Percentiles rank a stretch among this genome's conserved stretches.
Evolutionary conservation across 1,139 yeast genomes (phyloP).

Genomic region (Pichia sp.): DNA sequence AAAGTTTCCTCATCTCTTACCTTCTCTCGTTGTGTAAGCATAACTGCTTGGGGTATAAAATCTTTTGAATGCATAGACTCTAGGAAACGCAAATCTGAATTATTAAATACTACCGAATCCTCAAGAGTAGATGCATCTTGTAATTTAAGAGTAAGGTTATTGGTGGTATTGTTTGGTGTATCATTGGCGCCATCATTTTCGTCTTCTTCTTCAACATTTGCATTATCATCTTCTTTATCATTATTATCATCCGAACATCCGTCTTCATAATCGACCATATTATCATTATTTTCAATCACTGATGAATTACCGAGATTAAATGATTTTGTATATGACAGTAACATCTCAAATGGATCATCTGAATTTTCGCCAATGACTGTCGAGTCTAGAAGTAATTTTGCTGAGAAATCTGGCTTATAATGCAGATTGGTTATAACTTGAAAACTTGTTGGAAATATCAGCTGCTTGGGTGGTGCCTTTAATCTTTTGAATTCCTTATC

Average conservation of each 20-base stretch:
- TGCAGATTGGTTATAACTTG: conserved; percentile 21
- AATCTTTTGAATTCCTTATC: not conserved
- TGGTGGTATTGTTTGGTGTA: not conserved
- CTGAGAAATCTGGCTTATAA: conserved; percentile 9
- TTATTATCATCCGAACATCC: not conserved
- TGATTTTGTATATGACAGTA: not conserved
- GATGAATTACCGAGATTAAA: not conserved
- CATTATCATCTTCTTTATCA: not conserved
- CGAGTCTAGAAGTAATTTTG: not conserved
- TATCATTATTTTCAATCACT: not conserved
- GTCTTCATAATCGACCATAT: not conserved
- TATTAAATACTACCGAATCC: not conserved
- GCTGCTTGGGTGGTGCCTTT: conserved; percentile 1
- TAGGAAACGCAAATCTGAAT: conserved; percentile 3
- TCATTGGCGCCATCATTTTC: not conserved
- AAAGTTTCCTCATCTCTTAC: not conserved
- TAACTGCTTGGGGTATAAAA: not conserved
- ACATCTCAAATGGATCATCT: not conserved
- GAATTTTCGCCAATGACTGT: not conserved
- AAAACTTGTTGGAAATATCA: conserved; percentile 23
- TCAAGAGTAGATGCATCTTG: conserved; percentile 10
- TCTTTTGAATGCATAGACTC: not conserved
- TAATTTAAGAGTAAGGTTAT: conserved; percentile 3
- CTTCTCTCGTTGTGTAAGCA: conserved; percentile 3
- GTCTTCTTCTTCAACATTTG: not conserved